phyloP scores from a whole-genome alignment of 306 rosid genomes.

The Ormosia semicastrata region DNA sequence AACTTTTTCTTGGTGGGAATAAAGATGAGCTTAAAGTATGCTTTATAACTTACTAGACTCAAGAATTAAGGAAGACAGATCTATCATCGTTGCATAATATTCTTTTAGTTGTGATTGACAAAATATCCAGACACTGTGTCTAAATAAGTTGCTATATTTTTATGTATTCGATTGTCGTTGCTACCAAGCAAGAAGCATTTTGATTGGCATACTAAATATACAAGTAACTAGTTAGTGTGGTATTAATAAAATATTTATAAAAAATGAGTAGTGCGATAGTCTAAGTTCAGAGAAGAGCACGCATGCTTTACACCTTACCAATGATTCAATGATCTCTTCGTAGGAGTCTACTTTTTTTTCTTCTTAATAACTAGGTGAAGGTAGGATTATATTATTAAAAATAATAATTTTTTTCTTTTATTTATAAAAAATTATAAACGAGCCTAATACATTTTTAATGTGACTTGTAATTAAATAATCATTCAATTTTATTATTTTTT shows the following conservation, averaged over 20 bases:
- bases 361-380: too few species aligned
- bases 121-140: too few species aligned
- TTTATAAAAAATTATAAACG: too few species aligned
- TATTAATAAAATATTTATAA: too few species aligned
- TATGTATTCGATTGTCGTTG: background rate
- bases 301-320: background rate
- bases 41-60: background rate
- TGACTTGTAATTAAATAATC: too few species aligned
- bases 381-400: too few species aligned
- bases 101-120: background rate
- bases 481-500: too few species aligned
- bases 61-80: slow-evolving; percentile 1
- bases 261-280: background rate
- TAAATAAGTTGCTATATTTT: background rate
- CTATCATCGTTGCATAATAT: background rate
- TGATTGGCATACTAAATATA: background rate
- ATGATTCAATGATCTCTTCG: background rate
- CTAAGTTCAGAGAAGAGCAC: background rate
- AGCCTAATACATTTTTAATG: too few species aligned
- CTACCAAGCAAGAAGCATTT: background rate
- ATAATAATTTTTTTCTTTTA: too few species aligned
- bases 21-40: background rate
- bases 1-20: slow-evolving; percentile 12
- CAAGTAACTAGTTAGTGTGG: background rate
- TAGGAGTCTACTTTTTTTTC: background rate